Base-by-base conservation (phyloP, 306 rosid species). In the Leucaena leucocephala region DNA sequence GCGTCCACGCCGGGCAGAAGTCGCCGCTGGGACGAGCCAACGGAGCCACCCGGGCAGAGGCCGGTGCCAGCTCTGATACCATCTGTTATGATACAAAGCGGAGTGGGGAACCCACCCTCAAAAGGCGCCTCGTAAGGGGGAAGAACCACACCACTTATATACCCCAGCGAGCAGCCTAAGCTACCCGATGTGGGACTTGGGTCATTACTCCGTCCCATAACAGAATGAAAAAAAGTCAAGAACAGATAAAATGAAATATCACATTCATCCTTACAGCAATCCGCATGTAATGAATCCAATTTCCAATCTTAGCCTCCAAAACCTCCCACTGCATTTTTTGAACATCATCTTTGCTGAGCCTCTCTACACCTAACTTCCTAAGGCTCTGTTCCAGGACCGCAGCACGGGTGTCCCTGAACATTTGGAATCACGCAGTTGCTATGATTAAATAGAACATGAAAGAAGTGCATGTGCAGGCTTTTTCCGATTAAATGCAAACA, bases 251-350 rank as follows among this genome's bases (percentile, higher is more conserved):
- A 49, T 5, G 13, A 57, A 68, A 82, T 0, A 49, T 49, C 19
- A 46, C 19, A 14, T 15, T 15, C n/a, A 49, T 49, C n/a, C 19
- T 49, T 49, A 49, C n/a, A 15, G 2, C 19, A 14, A 15, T 49
- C 17, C 55, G n/a, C 55, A 49, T 15, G 19, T 14, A 5, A 15
- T 49, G 44, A 42, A 7, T 42, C 99, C 99, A 96, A 74, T 93
- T 96, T 82, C 96, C 99, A 80, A 96, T 96, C 92, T 95, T 95
- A 50, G 99, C 90, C 91, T 96, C 99, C 90, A 96, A 85, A 90
- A 88, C 94, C 84, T 96, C 99, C 99, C 99, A 96, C 78, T 93
- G 99, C 99, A 96, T 96, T 86, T 89, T 96, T 84, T 96, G 99
- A 78, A 96, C 98, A 81, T 96, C 99, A 59, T 96, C 99, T 84